phyloP scores from a whole-genome alignment of 192 early-diverging fungal species.

The Coemansia furcata region DNA sequence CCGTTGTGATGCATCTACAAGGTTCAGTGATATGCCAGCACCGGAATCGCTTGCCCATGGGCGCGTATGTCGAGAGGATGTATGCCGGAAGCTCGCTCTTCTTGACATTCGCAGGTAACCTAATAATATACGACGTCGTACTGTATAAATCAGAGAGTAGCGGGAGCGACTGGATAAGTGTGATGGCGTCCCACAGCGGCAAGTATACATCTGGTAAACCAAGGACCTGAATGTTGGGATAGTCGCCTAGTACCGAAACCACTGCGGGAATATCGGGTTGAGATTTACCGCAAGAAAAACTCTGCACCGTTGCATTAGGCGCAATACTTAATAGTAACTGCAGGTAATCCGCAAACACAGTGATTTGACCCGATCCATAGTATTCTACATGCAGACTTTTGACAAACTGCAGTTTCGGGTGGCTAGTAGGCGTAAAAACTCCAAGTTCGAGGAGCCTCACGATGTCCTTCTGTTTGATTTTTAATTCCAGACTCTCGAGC shows the following conservation, averaged over 20 bases:
- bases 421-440: background rate
- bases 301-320: background rate
- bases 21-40: background rate
- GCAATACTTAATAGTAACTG: background rate
- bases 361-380: background rate
- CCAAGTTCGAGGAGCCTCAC: background rate
- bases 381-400: background rate
- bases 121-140: background rate
- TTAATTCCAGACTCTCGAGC: background rate
- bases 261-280: background rate
- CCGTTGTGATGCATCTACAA: background rate
- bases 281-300: background rate
- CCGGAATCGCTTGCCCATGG: background rate
- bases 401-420: background rate
- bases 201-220: background rate
- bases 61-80: background rate
- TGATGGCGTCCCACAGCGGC: background rate
- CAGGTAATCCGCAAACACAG: background rate
- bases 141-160: background rate
- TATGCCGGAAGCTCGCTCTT: background rate
- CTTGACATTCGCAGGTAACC: background rate
- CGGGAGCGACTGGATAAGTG: background rate
- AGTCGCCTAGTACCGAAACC: background rate
- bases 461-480: too few relatives aligned
- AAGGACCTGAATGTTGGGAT: background rate